Evolutionary conservation across 257 asterid species (phyloP).

Genomic region (Capsicum rhomboideum): DNA sequence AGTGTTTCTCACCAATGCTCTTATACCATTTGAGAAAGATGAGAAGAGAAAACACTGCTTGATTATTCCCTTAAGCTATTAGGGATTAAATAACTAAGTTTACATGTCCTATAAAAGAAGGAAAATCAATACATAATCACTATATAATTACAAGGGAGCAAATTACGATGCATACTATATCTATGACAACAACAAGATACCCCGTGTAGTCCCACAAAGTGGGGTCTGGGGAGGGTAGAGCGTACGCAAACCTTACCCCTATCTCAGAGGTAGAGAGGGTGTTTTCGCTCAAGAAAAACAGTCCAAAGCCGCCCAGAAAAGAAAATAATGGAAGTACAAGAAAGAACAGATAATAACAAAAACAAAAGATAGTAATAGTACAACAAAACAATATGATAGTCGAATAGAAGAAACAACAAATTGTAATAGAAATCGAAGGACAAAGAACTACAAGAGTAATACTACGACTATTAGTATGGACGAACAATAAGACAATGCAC

Average conservation of each 20-base stretch:
- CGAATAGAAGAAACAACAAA: not conserved
- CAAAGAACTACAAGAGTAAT: not conserved
- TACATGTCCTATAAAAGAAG: not conserved
- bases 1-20: not conserved
- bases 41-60: not conserved
- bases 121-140: not conserved
- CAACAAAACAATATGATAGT: not conserved
- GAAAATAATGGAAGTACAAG: not conserved
- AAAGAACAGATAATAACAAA: no score
- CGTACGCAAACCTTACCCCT: not conserved
- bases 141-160: not conserved
- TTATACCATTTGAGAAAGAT: not conserved
- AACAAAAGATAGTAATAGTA: not conserved
- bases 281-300: not conserved
- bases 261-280: not conserved
- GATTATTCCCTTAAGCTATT: not conserved
- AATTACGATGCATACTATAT: not conserved
- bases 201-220: not conserved
- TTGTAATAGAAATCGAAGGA: not conserved
- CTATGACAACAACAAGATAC: not conserved
- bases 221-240: not conserved
- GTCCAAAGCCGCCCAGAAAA: not conserved
- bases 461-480: not conserved
- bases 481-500: not conserved
- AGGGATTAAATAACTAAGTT: not conserved